Evolutionary conservation across 768 basidiomycete genomes (phyloP).

Genomic region (Dentipellis sp.): DNA sequence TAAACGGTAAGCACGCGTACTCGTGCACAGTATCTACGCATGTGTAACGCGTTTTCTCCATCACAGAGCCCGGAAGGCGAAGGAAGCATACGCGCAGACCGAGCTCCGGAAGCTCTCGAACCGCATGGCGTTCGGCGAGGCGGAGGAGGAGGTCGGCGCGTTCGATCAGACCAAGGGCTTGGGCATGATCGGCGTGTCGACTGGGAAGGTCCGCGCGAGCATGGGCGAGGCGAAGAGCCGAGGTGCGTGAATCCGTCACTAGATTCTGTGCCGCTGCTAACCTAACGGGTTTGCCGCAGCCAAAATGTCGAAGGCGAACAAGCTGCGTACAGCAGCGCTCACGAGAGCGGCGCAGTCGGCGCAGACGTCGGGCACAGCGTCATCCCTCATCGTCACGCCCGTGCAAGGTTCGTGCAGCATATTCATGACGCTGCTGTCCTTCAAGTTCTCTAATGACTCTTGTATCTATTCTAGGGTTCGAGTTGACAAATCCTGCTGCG

Average conservation of each 20-base stretch:
- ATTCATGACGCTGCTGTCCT: neutral
- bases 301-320: constrained; percentile 93
- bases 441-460: neutral
- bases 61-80: constrained; percentile 87
- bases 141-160: constrained; percentile 92
- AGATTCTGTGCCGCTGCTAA: constrained; percentile 4
- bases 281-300: constrained; percentile 37
- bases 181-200: constrained; percentile 88
- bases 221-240: constrained; percentile 84
- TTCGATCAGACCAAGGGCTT: constrained; percentile 97
- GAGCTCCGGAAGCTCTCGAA: constrained; percentile 97
- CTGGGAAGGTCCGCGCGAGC: constrained; percentile 85
- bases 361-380: constrained; percentile 72
- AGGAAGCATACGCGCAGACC: constrained; percentile 95
- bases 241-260: constrained; percentile 40
- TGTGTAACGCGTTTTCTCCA: neutral
- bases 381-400: constrained; percentile 89
- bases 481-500: constrained; percentile 87
- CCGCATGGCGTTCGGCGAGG: constrained; percentile 91
- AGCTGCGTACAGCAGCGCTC: constrained; percentile 79
- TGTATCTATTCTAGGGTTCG: constrained; percentile 52
- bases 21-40: neutral
- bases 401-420: constrained; percentile 64
- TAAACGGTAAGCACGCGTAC: constrained; percentile 49
- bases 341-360: constrained; percentile 59